Base-by-base conservation (phyloP, 305 asterid species). In the Solanum hybrid region DNA sequence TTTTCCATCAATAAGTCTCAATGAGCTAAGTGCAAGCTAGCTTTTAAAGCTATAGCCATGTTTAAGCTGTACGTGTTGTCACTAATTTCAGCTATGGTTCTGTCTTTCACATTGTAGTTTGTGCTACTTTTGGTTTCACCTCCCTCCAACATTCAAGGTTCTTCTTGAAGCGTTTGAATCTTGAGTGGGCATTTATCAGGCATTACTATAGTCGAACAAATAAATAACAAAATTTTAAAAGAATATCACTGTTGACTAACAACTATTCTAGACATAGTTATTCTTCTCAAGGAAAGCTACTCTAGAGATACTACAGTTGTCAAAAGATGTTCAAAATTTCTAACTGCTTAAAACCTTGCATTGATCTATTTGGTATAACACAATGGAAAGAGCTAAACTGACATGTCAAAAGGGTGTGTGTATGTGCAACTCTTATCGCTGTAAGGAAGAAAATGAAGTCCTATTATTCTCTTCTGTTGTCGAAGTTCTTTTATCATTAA, bases 361-460 rank as follows among this genome's bases (percentile, higher is more conserved):
- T 51, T 84, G 75, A 31, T 56, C 76, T 51, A 56, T 32, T 85
- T 85, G 76, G 40, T 85, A 31, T 85, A 6, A 51, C 32, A 85
- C 64, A 32, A 80, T 22, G 46, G 87, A 22, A 85, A 56, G 46
- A 84, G 27, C 87, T 84, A 84, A 82, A 32, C 5, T 42, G 17
- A 82, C 87, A 46, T 27, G 87, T 56, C 42, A 31, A n/a, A 46
- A 27, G 42, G 73, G 73, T 26, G 27, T 82, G 73, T 36, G 46
- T 84, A 31, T 84, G 87, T 51, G 40, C 87, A 51, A 10, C 37
- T 85, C 87, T 85, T 29, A 11, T 6, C 1, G 10, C 87, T 32
- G 87, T 20, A 84, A 51, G 42, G 87, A 84, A 84, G 87, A 84
- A 82, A 84, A 84, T 84, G 75, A 84, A 51, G 87, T 51, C 31